Conservation (phyloP, 441 rosid species). For the Arabidopsis lyrata region DNA sequence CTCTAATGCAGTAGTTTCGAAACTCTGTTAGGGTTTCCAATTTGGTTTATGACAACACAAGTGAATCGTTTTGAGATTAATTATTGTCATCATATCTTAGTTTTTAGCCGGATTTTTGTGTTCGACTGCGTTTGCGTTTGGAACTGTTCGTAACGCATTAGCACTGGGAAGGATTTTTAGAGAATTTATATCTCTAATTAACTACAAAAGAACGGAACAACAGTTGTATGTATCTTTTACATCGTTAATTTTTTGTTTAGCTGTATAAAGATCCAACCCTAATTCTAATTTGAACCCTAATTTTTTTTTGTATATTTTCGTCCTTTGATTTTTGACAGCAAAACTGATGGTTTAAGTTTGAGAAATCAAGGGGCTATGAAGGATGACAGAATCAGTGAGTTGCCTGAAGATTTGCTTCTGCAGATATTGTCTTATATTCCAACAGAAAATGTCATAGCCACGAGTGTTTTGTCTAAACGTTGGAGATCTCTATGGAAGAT, state of each 20-base stretch:
- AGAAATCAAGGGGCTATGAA: neutral
- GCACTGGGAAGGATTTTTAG: no score
- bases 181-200: no score
- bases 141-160: no score
- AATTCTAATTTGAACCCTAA: no score
- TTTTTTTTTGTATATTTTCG: no score
- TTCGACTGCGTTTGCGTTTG: no score
- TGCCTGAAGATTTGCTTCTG: neutral
- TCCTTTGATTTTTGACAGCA: neutral
- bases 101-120: neutral
- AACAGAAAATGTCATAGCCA: neutral
- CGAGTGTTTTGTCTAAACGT: conserved; percentile 26
- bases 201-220: no score
- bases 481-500: conserved; percentile 10
- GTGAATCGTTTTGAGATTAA: neutral
- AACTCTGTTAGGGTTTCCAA: no score
- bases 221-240: no score
- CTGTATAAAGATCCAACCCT: no score
- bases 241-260: no score
- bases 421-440: conserved; percentile 8
- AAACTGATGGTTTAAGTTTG: neutral
- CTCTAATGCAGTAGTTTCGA: no score
- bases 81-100: neutral
- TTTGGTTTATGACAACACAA: neutral
- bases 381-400: neutral